A percentile compares a stretch with the other conserved stretches of the same genome.
These are phyloP conservation scores for Yamadazyma pseudoaaseri DNA, from an alignment of 1,139 yeast species.

Conservation along the genomic window DNA sequence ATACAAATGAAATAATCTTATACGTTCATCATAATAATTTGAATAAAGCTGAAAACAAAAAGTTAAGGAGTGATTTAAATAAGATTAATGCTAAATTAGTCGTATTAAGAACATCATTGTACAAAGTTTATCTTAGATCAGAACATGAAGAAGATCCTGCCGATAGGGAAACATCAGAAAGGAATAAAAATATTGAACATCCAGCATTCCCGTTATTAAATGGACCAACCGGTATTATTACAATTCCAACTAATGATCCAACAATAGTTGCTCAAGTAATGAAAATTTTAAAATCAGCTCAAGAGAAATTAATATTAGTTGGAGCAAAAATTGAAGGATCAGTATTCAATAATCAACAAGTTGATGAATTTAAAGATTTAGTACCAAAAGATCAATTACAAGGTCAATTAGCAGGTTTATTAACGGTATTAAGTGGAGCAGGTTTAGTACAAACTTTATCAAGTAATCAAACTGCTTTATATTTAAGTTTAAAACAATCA, in stretches of 20 bases:
- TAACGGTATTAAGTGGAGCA: conserved; percentile 83
- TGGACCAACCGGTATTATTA: conserved; percentile 87
- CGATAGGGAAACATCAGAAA: conserved; percentile 48
- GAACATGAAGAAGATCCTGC: conserved; percentile 76
- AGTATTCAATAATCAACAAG: conserved; percentile 50
- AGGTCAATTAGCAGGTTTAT: conserved; percentile 80
- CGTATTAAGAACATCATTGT: conserved; percentile 64
- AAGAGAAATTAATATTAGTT: conserved; percentile 72
- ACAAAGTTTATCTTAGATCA: conserved; percentile 75
- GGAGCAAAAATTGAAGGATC: conserved; percentile 80
- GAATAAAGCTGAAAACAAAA: conserved; percentile 63
- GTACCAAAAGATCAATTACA: conserved; percentile 73
- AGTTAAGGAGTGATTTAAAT: conserved; percentile 59
- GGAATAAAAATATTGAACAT: conserved; percentile 48
- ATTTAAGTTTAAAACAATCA: conserved; percentile 70
- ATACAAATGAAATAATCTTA: conserved; percentile 64
- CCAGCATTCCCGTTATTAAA: conserved; percentile 67
- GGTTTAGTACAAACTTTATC: conserved; percentile 83
- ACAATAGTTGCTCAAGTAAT: conserved; percentile 57
- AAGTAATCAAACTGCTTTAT: conserved; percentile 61
- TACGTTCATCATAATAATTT: conserved; percentile 85
- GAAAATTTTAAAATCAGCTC: conserved; percentile 58
- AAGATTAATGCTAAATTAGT: conserved; percentile 66
- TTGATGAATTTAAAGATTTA: conserved; percentile 66
- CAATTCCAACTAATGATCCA: conserved; percentile 73